Conservation (phyloP, 1,139 yeast genomes). For the Diutina neorugosa region DNA sequence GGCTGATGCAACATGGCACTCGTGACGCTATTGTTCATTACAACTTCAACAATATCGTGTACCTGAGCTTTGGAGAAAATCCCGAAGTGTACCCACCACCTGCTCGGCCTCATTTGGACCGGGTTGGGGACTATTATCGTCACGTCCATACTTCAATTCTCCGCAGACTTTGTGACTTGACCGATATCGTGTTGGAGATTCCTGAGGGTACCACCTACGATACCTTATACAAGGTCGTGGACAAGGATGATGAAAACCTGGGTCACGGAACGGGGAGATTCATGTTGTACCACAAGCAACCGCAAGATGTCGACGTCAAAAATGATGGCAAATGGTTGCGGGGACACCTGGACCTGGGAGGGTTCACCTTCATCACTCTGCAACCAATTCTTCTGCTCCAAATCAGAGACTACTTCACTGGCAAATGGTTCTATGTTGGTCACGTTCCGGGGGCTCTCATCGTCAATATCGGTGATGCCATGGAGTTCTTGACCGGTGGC, state of each 20-base stretch:
- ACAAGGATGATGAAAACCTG: conserved; percentile 15
- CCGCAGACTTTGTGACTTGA: conserved; percentile 20
- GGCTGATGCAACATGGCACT: conserved; percentile 30
- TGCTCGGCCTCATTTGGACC: conserved; percentile 20
- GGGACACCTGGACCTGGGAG: conserved; percentile 40
- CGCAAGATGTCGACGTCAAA: conserved; percentile 13
- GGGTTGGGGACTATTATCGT: conserved; percentile 23
- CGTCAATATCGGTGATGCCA: conserved; percentile 38
- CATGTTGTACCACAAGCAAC: conserved; percentile 25
- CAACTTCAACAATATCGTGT: conserved; percentile 24
- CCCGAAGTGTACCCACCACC: conserved; percentile 16
- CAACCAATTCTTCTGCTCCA: conserved; percentile 40
- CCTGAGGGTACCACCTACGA: conserved; percentile 29
- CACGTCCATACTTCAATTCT: conserved; percentile 22
- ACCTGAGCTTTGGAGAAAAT: conserved; percentile 14
- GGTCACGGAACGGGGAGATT: conserved; percentile 29
- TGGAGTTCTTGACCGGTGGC: conserved; percentile 38
- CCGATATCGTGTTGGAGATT: conserved; percentile 28
- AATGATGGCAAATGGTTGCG: conserved; percentile 32
- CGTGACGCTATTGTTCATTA: conserved; percentile 30
- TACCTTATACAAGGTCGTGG: conserved; percentile 22
- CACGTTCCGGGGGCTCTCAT: conserved; percentile 33
- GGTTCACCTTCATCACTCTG: conserved; percentile 35
- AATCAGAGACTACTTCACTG: conserved; percentile 32
- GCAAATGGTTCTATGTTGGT: conserved; percentile 36